phyloP scores from a whole-genome alignment of 2,329 filamentous ascomycete genomes.

The Chrysoporthe austroafricana region DNA sequence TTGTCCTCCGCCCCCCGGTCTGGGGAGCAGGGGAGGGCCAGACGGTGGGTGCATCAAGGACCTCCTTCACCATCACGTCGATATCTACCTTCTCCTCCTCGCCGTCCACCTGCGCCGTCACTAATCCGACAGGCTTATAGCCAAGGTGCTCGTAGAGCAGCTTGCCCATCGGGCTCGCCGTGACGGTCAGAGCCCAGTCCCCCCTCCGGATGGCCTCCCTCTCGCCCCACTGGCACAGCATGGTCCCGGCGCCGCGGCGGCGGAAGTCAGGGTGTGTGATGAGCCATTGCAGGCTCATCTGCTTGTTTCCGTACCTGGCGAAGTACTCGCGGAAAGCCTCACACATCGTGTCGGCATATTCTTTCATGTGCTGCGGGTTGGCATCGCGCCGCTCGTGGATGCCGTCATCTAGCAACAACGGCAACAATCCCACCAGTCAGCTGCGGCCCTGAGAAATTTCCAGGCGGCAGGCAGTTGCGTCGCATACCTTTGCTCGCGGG shows the following conservation, averaged over 20 bases:
- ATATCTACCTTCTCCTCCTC: not conserved
- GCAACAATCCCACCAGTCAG: not conserved
- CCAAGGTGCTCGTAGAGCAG: not conserved
- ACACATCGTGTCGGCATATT: not conserved
- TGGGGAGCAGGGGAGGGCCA: not conserved
- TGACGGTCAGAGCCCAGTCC: not conserved
- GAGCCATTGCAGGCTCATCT: not conserved
- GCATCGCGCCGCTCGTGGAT: conserved; percentile 2
- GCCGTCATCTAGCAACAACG: not conserved
- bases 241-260: conserved; percentile 3
- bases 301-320: not conserved
- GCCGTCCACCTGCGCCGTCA: not conserved
- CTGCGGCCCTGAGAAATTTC: not conserved
- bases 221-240: not conserved
- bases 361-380: not conserved
- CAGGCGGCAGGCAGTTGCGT: not conserved
- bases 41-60: not conserved
- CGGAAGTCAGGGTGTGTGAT: conserved; percentile 3
- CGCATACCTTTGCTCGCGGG: not conserved
- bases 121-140: not conserved
- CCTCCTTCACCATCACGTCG: not conserved
- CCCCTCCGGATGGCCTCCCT: conserved; percentile 7
- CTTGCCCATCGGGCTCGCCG: conserved; percentile 4
- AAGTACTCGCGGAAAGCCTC: not conserved
- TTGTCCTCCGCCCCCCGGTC: not conserved